Conservation (phyloP, 768 basidiomycete species). For the Serpula lacrymans region DNA sequence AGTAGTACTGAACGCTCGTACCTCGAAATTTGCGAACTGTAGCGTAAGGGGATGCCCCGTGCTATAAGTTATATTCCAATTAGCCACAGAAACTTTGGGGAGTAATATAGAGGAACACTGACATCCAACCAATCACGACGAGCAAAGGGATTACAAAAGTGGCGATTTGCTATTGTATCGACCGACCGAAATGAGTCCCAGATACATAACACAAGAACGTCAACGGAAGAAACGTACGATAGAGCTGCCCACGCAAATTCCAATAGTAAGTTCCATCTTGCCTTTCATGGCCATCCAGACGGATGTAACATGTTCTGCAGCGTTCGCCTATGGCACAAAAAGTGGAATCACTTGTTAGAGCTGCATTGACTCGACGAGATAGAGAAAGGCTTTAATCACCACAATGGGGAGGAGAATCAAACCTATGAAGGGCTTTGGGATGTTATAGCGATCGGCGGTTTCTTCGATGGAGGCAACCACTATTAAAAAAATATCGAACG, state of each 20-base stretch:
- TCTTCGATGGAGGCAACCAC: conserved; percentile 93
- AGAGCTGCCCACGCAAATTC: conserved; percentile 76
- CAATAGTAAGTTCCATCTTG: conserved; percentile 73
- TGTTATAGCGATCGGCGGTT: conserved; percentile 73
- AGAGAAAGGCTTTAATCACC: conserved; percentile 36
- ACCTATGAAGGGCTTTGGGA: conserved; percentile 85
- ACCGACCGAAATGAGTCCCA: background rate
- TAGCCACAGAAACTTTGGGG: conserved; percentile 9
- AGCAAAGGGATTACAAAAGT: conserved; percentile 84
- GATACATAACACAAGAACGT: conserved; percentile 1
- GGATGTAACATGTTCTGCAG: conserved; percentile 82
- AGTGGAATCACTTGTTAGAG: background rate
- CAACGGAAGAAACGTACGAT: conserved; percentile 69
- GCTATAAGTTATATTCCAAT: too few relatives aligned
- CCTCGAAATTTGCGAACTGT: conserved; percentile 86
- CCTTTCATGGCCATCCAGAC: conserved; percentile 88
- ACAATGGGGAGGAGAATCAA: conserved; percentile 86
- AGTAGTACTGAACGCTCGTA: conserved; percentile 17
- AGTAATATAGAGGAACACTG: conserved; percentile 26
- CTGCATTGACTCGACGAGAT: background rate
- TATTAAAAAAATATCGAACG: conserved; percentile 20
- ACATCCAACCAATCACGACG: conserved; percentile 87
- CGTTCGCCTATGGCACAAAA: conserved; percentile 54
- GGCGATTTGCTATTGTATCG: conserved; percentile 66
- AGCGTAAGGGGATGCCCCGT: conserved; percentile 71